phyloP scores from a whole-genome alignment of 176 grass and related monocot genomes.

The Eleusine coracana region DNA sequence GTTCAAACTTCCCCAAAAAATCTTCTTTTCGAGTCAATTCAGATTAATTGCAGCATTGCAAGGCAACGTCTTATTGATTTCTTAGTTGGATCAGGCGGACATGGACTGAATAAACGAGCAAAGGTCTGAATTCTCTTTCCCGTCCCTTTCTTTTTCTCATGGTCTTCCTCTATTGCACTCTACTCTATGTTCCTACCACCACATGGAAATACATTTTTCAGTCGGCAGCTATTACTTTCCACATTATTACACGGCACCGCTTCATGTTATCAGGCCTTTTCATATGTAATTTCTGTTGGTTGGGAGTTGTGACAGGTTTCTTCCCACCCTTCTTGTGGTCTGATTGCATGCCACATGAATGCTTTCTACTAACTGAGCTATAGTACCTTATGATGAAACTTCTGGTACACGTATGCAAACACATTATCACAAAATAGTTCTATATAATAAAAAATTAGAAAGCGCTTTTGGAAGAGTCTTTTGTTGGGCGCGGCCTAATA shows the following conservation, averaged over 20 bases:
- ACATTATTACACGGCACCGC: background rate
- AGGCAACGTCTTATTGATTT: constrained; percentile 21
- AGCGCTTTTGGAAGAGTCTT: background rate
- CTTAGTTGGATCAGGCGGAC: constrained; percentile 26
- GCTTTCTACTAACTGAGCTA: background rate
- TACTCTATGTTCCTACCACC: background rate
- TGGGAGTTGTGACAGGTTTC: constrained; percentile 36
- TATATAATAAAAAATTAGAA: background rate
- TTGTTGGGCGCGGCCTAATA: background rate
- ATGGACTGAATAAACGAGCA: background rate
- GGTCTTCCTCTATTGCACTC: background rate
- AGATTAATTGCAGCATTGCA: background rate
- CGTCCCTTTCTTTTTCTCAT: background rate
- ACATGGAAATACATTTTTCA: background rate
- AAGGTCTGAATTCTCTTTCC: background rate
- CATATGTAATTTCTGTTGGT: constrained; percentile 23
- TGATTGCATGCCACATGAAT: constrained; percentile 36
- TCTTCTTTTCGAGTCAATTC: constrained; percentile 1
- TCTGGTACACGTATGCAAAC: background rate
- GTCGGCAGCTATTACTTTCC: constrained; percentile 4
- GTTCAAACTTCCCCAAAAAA: background rate
- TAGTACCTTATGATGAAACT: too few species aligned
- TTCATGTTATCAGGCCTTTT: background rate
- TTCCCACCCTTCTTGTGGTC: constrained; percentile 3
- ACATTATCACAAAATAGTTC: background rate